A percentile compares a stretch with the other conserved stretches of the same genome.
Conservation (phyloP, 2,329 filamentous ascomycete genomes). For the Ramularia endophylla region DNA sequence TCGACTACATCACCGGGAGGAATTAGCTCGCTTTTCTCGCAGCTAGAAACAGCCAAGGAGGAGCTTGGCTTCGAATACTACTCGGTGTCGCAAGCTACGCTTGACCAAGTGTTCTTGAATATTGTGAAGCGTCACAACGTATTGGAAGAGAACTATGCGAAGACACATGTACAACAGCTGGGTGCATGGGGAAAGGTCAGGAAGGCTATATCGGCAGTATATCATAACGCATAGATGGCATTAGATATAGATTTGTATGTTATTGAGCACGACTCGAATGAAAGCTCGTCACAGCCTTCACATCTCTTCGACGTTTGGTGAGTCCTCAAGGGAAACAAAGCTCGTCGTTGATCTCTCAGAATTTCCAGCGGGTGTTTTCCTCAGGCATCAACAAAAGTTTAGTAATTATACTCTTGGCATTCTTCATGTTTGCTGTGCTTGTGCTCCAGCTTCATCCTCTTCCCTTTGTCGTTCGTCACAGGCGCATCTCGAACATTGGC, state of each 20-base stretch:
- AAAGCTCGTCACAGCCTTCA: not conserved
- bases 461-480: too few relatives aligned
- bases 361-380: too few relatives aligned
- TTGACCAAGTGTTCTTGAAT: constrained; percentile 84
- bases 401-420: too few relatives aligned
- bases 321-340: too few relatives aligned
- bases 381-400: too few relatives aligned
- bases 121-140: constrained; percentile 79
- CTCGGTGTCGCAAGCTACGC: constrained; percentile 75
- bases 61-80: constrained; percentile 74
- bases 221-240: constrained; percentile 16
- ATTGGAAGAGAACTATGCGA: constrained; percentile 56
- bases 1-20: constrained; percentile 5
- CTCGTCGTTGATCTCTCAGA: too few relatives aligned
- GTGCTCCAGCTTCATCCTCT: too few relatives aligned
- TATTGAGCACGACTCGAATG: too few relatives aligned
- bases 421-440: too few relatives aligned
- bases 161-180: constrained; percentile 14
- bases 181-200: constrained; percentile 14
- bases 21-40: constrained; percentile 63
- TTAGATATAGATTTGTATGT: not conserved
- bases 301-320: not conserved
- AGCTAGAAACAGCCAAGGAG: constrained; percentile 66
- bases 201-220: constrained; percentile 11
- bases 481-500: too few relatives aligned